phyloP scores from a whole-genome alignment of 192 early-diverging fungal species.

The Podila clonocystis region DNA sequence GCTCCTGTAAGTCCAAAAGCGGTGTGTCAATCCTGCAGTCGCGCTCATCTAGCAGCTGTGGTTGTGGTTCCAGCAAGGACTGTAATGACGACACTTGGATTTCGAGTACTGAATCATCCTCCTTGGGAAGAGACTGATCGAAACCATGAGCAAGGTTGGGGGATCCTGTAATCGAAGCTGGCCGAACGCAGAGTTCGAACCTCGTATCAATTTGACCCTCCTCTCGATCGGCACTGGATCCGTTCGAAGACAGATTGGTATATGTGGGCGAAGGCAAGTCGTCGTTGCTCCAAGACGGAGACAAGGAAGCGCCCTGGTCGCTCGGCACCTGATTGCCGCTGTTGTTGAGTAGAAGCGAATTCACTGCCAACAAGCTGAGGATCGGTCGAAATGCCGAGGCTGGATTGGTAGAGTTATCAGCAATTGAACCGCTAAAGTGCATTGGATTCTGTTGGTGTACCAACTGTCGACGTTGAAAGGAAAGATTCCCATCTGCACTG shows the following conservation, averaged over 20 bases:
- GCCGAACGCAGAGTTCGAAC: background rate
- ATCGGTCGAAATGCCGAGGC: background rate
- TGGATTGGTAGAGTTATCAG: background rate
- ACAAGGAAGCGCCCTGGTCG: background rate
- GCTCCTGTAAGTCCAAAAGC: constrained; percentile 13
- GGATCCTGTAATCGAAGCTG: too few species aligned
- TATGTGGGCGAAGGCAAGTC: constrained; percentile 6
- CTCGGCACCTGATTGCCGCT: background rate
- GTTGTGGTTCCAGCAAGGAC: too few species aligned
- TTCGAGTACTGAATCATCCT: background rate
- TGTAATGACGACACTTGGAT: background rate
- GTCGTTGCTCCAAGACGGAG: background rate
- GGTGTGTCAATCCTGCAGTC: background rate
- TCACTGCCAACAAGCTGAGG: background rate
- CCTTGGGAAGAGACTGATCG: too few species aligned
- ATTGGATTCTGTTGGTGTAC: background rate
- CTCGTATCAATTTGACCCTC: background rate
- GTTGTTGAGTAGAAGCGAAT: background rate
- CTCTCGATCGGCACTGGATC: background rate
- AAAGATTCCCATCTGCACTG: background rate
- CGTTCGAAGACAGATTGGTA: background rate
- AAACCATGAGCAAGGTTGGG: too few species aligned
- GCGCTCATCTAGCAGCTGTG: background rate
- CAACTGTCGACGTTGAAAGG: background rate
- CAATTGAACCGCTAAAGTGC: background rate